These are phyloP conservation scores for Cairneyella variabilis DNA, from an alignment of 495 filamentous ascomycete genomes.

Conservation along the genomic window DNA sequence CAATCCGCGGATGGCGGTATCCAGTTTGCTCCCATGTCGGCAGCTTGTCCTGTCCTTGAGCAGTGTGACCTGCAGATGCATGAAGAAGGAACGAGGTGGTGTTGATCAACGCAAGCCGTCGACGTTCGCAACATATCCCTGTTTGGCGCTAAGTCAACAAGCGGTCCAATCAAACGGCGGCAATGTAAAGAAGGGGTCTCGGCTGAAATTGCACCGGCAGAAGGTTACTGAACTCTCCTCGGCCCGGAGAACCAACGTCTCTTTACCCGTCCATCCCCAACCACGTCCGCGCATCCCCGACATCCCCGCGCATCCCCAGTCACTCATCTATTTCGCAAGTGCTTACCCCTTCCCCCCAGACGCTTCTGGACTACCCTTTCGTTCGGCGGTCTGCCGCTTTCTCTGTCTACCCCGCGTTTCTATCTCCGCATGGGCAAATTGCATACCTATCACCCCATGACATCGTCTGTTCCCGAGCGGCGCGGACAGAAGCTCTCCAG, in stretches of 20 bases:
- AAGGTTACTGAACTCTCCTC: too few relatives aligned
- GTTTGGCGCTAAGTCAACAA: too few relatives aligned
- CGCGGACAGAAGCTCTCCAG: not conserved
- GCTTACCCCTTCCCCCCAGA: not conserved
- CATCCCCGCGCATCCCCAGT: not conserved
- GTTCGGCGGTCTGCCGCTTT: not conserved
- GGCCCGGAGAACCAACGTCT: not conserved
- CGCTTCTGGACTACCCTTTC: not conserved
- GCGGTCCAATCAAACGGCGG: too few relatives aligned
- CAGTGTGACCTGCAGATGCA: too few relatives aligned
- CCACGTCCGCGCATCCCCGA: not conserved
- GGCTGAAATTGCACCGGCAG: too few relatives aligned
- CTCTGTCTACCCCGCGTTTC: slow-evolving; percentile 12
- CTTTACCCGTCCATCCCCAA: slow-evolving; percentile 4
- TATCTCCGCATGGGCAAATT: not conserved
- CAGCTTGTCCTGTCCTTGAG: too few relatives aligned
- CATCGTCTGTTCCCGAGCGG: not conserved
- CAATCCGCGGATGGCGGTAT: too few relatives aligned
- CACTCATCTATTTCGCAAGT: not conserved
- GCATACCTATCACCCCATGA: slow-evolving; percentile 8
- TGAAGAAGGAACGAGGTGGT: too few relatives aligned
- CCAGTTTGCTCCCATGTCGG: too few relatives aligned
- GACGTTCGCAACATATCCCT: too few relatives aligned
- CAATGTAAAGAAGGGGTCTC: too few relatives aligned
- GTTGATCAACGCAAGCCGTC: too few relatives aligned